Evolutionary conservation across 352 stramenopile species (phyloP), one percentile per base, ranked within the genome.

Genomic region (Globisporangium sylvaticum): DNA sequence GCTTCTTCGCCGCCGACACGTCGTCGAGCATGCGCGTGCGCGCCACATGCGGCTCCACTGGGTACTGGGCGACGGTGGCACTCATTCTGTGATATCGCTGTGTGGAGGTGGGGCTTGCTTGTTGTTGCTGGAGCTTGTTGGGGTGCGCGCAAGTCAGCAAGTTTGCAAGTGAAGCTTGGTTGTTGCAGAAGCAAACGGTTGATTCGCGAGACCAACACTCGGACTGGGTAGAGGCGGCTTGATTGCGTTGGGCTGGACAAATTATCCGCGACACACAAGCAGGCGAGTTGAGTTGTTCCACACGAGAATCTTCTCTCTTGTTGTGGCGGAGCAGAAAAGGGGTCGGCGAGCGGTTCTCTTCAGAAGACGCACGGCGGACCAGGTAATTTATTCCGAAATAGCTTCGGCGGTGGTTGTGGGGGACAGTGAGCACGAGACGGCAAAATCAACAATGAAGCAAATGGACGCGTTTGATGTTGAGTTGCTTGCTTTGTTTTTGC

Each of bases 31-130:
- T 67, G 37, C 78, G 77, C 9, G 77, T 74, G 53, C 79, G 78
- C 44, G 83, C 55, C 29, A 76, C 76, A 37, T 73, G 78, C 15
- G 82, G 76, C 66, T 85, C 79, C 2, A 94, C 68, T 10, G 84
- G 87, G 73, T 92, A 92, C 69, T 92, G 84, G 20, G 86, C 87
- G 56, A 94, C 84, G 37, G 84, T 93, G 15, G 87, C 87, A 68
- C 84, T 94, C 87, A 94, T 94, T 32, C 20, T 59, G 29, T 27
- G 20, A 18, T 14, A 8, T 39, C 37, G 18, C 7, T 42, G 54
- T 10, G 4, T 12, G 20, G 37, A 18, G 37, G 20, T 54, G 8
- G n/a, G 20, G 39, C 15, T 48, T 48, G 67, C 55, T 58, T 37
- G 32, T 61, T 42, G 37, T 44, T 44, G 37, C 14, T 44, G 37